phyloP scores from a whole-genome alignment of 2,329 filamentous ascomycete genomes.

The Akanthomyces muscarius region DNA sequence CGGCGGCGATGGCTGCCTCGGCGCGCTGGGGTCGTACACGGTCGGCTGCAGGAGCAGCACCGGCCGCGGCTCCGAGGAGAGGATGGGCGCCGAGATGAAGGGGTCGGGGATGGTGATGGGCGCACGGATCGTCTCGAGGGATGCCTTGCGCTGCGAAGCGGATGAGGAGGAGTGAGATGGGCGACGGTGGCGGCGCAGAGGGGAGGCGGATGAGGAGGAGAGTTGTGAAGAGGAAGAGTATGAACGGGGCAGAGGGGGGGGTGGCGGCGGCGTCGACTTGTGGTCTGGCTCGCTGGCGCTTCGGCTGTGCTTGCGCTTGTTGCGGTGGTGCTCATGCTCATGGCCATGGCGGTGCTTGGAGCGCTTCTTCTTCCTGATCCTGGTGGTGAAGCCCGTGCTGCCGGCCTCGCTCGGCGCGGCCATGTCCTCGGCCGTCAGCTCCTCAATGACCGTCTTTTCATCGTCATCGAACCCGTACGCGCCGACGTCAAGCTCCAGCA shows the following conservation, averaged over 20 bases:
- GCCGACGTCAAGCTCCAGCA: slow-evolving; percentile 39
- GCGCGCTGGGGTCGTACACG: slow-evolving; percentile 47
- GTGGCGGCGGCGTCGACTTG: slow-evolving; percentile 18
- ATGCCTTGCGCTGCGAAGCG: slow-evolving; percentile 25
- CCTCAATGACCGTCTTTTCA: slow-evolving; percentile 30
- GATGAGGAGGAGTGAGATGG: slow-evolving; percentile 1
- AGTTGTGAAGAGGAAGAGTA: slow-evolving; percentile 19
- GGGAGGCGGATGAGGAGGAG: slow-evolving; percentile 18
- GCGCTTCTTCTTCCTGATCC: slow-evolving; percentile 44
- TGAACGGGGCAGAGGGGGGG: slow-evolving; percentile 16
- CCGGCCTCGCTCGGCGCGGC: slow-evolving; percentile 28
- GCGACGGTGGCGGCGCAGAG: slow-evolving; percentile 8
- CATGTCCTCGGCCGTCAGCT: slow-evolving; percentile 30
- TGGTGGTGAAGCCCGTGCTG: slow-evolving; percentile 40
- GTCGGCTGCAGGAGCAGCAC: slow-evolving; percentile 55
- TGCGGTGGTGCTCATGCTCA: slow-evolving; percentile 24
- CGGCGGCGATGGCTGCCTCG: slow-evolving; percentile 17
- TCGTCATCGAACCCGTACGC: slow-evolving; percentile 35
- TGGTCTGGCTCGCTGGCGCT: slow-evolving; percentile 25
- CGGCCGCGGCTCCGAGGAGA: slow-evolving; percentile 45
- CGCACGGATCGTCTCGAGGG: slow-evolving; percentile 25
- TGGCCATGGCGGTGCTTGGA: slow-evolving; percentile 33
- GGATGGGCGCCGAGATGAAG: slow-evolving; percentile 48
- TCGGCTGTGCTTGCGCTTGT: slow-evolving; percentile 27
- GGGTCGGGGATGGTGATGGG: slow-evolving; percentile 30